Evolutionary conservation across 345 rosid species (phyloP).

Genomic region (Murraya paniculata): DNA sequence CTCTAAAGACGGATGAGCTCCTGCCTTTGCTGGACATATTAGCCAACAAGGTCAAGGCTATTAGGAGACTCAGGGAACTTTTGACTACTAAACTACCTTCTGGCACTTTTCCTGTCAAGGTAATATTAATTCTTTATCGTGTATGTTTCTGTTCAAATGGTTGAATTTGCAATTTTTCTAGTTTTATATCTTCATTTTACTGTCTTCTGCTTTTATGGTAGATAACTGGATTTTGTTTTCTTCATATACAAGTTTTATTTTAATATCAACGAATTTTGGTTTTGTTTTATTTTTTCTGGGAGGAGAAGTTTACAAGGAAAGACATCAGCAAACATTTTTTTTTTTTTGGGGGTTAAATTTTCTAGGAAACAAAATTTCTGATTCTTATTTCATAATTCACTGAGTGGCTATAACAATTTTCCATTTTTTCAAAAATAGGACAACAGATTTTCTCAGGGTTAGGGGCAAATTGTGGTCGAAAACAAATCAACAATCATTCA

Average conservation of each 20-base stretch:
- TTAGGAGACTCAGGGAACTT: constrained; percentile 96
- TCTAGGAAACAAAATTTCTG: not conserved
- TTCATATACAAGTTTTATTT: constrained; percentile 5
- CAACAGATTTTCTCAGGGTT: not conserved
- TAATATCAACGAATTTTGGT: not conserved
- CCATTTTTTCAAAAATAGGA: not conserved
- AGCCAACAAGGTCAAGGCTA: constrained; percentile 95
- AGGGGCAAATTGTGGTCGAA: not conserved
- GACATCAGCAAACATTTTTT: not conserved
- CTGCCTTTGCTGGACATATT: constrained; percentile 93
- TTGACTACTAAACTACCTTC: constrained; percentile 88
- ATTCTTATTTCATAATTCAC: constrained; percentile 3
- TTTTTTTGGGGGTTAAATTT: not conserved
- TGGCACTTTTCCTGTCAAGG: constrained; percentile 99
- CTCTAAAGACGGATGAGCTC: constrained; percentile 86
- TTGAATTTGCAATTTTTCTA: not conserved
- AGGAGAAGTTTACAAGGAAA: not conserved
- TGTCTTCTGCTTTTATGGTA: not conserved
- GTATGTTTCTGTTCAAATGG: not conserved
- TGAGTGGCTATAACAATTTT: not conserved
- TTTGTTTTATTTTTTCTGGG: not conserved
- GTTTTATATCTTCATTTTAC: not conserved
- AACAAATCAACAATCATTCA: not conserved
- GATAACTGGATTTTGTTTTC: constrained; percentile 1
- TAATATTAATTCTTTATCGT: constrained; percentile 22